phyloP scores from a whole-genome alignment of 768 basidiomycete genomes.

The Grammothele lineata region DNA sequence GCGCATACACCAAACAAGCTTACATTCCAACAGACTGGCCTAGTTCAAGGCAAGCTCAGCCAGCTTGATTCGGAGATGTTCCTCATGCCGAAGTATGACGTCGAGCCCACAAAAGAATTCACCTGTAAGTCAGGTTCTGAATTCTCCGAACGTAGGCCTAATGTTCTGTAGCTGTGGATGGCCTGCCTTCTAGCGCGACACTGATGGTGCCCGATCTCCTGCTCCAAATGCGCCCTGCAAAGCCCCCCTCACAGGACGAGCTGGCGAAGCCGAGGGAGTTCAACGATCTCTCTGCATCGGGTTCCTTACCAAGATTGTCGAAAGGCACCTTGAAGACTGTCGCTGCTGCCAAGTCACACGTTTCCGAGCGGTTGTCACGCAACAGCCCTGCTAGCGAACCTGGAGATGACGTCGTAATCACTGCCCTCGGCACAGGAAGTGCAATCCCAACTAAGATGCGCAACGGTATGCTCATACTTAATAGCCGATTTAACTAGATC shows the following conservation, averaged over 20 bases:
- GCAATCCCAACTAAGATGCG: slow-evolving; percentile 82
- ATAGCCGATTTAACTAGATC: not conserved
- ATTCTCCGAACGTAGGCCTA: no score
- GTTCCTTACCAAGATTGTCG: slow-evolving; percentile 7
- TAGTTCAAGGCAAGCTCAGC: slow-evolving; percentile 67
- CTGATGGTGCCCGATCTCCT: slow-evolving; percentile 39
- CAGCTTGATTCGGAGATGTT: slow-evolving; percentile 73
- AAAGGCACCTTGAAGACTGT: no score
- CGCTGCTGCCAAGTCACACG: not conserved
- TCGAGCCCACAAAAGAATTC: slow-evolving; percentile 38
- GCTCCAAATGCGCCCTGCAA: slow-evolving; percentile 44
- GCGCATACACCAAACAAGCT: slow-evolving; percentile 59
- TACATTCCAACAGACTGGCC: slow-evolving; percentile 70
- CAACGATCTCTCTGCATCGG: slow-evolving; percentile 22
- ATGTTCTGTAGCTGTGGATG: slow-evolving; percentile 25
- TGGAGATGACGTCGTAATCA: slow-evolving; percentile 65
- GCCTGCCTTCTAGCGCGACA: slow-evolving; percentile 44
- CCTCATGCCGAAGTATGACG: slow-evolving; percentile 53
- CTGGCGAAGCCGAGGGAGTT: slow-evolving; percentile 27
- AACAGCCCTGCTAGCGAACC: slow-evolving; percentile 13
- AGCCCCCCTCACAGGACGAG: slow-evolving; percentile 35
- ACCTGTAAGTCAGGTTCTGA: slow-evolving; percentile 13
- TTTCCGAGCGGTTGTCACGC: slow-evolving; percentile 12
- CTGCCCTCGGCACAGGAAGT: slow-evolving; percentile 87
- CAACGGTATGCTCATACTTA: slow-evolving; percentile 53